These are phyloP conservation scores for Annulohypoxylon nitens DNA, from an alignment of 495 filamentous ascomycete species.

Conservation along the genomic window DNA sequence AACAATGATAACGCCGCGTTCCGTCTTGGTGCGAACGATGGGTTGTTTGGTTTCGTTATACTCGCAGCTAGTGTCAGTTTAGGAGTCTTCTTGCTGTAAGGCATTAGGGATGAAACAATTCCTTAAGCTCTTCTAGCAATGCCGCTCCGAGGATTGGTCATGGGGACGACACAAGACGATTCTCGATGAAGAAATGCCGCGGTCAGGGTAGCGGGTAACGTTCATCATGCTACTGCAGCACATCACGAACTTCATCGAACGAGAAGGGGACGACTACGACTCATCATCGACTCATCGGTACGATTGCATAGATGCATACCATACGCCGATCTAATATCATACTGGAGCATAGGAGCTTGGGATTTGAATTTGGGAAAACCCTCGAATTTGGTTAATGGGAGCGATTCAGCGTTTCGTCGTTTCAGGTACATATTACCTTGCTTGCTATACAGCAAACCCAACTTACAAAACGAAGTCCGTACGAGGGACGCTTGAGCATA, in stretches of 20 bases:
- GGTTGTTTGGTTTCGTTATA: constrained; percentile 43
- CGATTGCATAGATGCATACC: constrained; percentile 14
- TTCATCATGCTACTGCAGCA: not conserved
- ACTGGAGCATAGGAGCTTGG: constrained; percentile 28
- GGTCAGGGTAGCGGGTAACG: not conserved
- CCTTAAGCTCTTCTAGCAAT: not conserved
- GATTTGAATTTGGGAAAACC: constrained; percentile 24
- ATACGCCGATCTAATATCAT: constrained; percentile 33
- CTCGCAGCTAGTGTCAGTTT: constrained; percentile 47
- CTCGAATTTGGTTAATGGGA: constrained; percentile 35
- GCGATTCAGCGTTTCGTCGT: constrained; percentile 12
- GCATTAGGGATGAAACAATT: not conserved
- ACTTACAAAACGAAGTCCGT: constrained; percentile 34
- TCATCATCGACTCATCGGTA: constrained; percentile 13
- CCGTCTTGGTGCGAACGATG: constrained; percentile 40
- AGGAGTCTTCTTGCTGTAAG: constrained; percentile 48
- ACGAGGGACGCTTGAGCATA: constrained; percentile 15
- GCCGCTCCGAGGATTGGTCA: not conserved
- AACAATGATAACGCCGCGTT: constrained; percentile 39
- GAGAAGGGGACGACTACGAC: not conserved
- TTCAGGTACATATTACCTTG: constrained; percentile 33
- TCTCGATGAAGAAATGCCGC: not conserved
- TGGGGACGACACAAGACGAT: not conserved
- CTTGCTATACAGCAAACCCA: constrained; percentile 31
- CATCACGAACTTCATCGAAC: constrained; percentile 1